Conservation (phyloP, 768 basidiomycete genomes). For the Gelatoporia subvermispora region DNA sequence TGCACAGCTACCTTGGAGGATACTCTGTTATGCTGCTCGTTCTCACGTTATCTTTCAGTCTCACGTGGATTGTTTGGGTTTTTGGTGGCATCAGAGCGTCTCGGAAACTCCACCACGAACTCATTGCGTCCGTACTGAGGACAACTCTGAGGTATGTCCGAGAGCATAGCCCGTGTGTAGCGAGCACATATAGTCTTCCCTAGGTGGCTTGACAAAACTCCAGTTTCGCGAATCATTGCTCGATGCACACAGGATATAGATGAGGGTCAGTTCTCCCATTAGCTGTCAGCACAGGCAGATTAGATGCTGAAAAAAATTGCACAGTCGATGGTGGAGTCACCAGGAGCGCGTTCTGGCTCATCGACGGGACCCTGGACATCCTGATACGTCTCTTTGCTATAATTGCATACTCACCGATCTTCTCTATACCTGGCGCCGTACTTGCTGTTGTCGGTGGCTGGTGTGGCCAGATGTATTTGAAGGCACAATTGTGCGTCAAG, state of each 20-base stretch:
- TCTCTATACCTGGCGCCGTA: constrained; percentile 32
- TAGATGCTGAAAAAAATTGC: no score
- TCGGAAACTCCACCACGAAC: background rate
- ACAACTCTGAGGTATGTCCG: constrained; percentile 37
- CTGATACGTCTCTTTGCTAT: constrained; percentile 33
- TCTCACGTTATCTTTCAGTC: constrained; percentile 10
- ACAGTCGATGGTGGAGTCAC: constrained; percentile 30
- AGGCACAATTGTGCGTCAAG: constrained; percentile 51
- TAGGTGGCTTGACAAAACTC: constrained; percentile 44
- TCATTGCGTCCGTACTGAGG: background rate
- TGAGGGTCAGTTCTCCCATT: constrained; percentile 1
- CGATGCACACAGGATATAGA: constrained; percentile 15
- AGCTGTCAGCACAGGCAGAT: no score
- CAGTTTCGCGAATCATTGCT: constrained; percentile 42
- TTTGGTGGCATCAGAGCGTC: no score
- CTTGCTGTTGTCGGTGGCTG: constrained; percentile 32
- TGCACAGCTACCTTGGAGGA: constrained; percentile 42
- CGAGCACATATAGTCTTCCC: background rate
- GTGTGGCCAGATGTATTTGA: constrained; percentile 46
- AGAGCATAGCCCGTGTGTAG: background rate
- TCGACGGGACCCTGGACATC: constrained; percentile 26
- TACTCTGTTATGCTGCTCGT: constrained; percentile 35
- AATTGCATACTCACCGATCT: constrained; percentile 34
- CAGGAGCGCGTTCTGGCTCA: constrained; percentile 13
- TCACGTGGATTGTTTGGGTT: no score